Conservation (phyloP, 768 basidiomycete genomes). For the Naganishia onofrii region DNA sequence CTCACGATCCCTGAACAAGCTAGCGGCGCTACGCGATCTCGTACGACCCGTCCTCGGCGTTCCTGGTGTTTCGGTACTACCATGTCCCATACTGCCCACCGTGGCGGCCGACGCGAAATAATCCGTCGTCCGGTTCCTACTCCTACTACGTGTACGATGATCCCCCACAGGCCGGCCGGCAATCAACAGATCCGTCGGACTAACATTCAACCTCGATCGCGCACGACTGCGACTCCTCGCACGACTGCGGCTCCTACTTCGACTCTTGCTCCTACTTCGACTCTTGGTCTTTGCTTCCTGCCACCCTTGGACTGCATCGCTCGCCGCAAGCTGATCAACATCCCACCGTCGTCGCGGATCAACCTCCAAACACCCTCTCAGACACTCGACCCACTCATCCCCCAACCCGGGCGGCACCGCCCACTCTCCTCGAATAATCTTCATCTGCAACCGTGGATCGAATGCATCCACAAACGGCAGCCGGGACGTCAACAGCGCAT, state of each 20-base stretch:
- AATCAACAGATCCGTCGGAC: conserved; percentile 4
- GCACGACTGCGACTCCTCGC: not conserved
- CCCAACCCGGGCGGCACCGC: conserved; percentile 53
- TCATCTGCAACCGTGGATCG: conserved; percentile 86
- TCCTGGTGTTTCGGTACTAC: not conserved
- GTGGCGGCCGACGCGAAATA: not conserved
- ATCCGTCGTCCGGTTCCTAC: conserved; percentile 3
- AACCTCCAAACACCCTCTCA: conserved; percentile 75
- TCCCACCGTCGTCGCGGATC: conserved; percentile 68
- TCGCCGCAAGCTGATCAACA: conserved; percentile 72
- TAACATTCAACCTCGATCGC: not conserved
- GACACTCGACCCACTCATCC: conserved; percentile 56
- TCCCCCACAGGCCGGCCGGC: not conserved
- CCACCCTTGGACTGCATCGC: conserved; percentile 50
- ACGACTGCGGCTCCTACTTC: conserved; percentile 36
- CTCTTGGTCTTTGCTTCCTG: conserved; percentile 41
- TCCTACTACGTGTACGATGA: conserved; percentile 12
- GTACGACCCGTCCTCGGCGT: conserved; percentile 6
- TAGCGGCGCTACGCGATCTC: not conserved
- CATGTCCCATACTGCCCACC: not conserved
- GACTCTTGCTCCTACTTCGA: conserved; percentile 36
- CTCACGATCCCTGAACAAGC: not conserved
- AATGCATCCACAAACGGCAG: conserved; percentile 85
- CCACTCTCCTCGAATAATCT: conserved; percentile 75
- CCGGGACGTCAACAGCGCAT: conserved; percentile 75